Percentiles rank a stretch among this genome's conserved stretches.
These are phyloP conservation scores for Rhodomyrtus psidioides DNA, from an alignment of 441 rosid genomes.

Conservation along the genomic window DNA sequence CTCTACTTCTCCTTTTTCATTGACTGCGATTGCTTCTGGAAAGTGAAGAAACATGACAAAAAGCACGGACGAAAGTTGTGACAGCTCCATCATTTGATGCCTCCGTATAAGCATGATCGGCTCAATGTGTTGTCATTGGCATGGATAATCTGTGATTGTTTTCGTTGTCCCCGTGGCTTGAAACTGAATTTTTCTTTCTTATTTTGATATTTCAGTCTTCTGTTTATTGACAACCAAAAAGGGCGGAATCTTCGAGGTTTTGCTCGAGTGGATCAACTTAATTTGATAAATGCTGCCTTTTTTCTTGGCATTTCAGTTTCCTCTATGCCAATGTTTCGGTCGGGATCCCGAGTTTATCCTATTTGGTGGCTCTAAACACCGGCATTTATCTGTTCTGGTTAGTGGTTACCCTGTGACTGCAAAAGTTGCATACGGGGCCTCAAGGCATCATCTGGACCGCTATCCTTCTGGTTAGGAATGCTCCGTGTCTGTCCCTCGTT, in stretches of 20 bases:
- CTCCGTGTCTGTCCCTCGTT: too few species aligned
- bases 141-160: too few species aligned
- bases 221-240: background rate
- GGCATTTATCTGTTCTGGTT: constrained; percentile 7
- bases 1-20: background rate
- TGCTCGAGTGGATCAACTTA: background rate
- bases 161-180: too few species aligned
- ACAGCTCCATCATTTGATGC: background rate
- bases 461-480: background rate
- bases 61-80: background rate
- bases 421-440: background rate
- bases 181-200: too few species aligned
- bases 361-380: constrained; percentile 5
- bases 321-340: background rate
- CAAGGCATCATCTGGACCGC: background rate
- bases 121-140: too few species aligned
- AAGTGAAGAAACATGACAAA: background rate
- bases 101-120: too few species aligned
- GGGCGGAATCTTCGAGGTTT: background rate
- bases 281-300: background rate
- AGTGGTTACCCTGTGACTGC: constrained; percentile 9
- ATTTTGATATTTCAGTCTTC: too few species aligned
- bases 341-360: constrained; percentile 4
- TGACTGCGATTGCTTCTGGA: background rate
- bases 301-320: background rate